These are phyloP conservation scores for Naganishia vishniacii DNA, from an alignment of 768 basidiomycete species.

Conservation along the genomic window DNA sequence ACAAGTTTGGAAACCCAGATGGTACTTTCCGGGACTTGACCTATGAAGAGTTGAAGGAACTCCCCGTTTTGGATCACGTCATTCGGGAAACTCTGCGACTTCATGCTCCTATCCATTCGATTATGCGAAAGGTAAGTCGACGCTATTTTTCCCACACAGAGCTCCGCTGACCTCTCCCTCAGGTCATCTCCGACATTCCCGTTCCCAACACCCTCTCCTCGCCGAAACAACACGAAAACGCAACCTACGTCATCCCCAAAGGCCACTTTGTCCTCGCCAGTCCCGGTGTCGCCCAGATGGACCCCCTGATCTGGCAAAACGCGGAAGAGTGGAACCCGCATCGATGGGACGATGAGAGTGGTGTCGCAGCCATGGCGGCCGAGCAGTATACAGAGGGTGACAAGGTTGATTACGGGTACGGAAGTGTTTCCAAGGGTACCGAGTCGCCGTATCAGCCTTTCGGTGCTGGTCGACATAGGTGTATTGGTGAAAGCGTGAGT, in stretches of 20 bases:
- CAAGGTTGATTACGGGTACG: constrained; percentile 94
- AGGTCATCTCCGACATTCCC: constrained; percentile 72
- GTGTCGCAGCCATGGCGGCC: constrained; percentile 71
- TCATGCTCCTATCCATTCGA: constrained; percentile 82
- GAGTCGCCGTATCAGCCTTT: constrained; percentile 96
- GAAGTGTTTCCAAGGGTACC: constrained; percentile 90
- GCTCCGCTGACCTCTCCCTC: no score
- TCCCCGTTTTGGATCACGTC: constrained; percentile 77
- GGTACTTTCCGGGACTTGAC: constrained; percentile 73
- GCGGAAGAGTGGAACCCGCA: constrained; percentile 67
- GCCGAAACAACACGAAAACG: constrained; percentile 60
- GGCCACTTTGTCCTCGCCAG: constrained; percentile 84
- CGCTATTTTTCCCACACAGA: not conserved
- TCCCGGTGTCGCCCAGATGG: constrained; percentile 79
- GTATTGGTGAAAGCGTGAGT: constrained; percentile 78
- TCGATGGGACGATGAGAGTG: constrained; percentile 80
- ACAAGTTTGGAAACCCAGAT: constrained; percentile 69
- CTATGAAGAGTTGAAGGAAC: constrained; percentile 75
- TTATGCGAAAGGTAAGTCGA: constrained; percentile 57
- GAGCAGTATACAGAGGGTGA: constrained; percentile 68
- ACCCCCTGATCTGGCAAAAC: constrained; percentile 74
- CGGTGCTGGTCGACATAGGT: constrained; percentile 91
- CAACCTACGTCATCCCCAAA: constrained; percentile 76
- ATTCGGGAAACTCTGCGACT: constrained; percentile 68
- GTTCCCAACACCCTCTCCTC: constrained; percentile 75